phyloP scores from a whole-genome alignment of 305 asterid genomes.

The Solanum chacoense region DNA sequence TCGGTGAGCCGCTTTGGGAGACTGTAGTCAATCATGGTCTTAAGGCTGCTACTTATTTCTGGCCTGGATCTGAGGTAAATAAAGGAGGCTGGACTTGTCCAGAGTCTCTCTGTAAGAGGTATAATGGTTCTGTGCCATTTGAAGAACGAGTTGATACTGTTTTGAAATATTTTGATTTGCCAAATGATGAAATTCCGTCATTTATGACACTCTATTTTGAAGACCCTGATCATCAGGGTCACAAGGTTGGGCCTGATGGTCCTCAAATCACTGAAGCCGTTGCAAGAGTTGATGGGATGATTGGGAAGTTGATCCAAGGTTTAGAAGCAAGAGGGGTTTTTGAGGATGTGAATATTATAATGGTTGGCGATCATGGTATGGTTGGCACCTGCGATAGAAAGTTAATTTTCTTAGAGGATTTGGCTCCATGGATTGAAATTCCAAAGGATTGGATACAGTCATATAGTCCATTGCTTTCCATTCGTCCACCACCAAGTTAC shows the following conservation, averaged over 20 bases:
- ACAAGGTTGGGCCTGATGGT: constrained; percentile 63
- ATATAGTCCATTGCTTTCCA: constrained; percentile 55
- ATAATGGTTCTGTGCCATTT: constrained; percentile 46
- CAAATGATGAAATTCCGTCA: constrained; percentile 43
- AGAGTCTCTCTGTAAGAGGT: constrained; percentile 29
- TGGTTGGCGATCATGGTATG: constrained; percentile 90
- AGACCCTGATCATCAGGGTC: constrained; percentile 80
- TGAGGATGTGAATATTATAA: constrained; percentile 55
- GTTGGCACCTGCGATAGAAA: constrained; percentile 69
- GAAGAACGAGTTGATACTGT: constrained; percentile 60
- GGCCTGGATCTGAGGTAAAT: constrained; percentile 80
- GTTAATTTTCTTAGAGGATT: constrained; percentile 50
- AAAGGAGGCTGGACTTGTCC: constrained; percentile 69
- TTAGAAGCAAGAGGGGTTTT: constrained; percentile 55
- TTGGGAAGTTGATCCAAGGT: constrained; percentile 58
- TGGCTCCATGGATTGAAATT: constrained; percentile 39
- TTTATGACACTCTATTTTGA: constrained; percentile 66
- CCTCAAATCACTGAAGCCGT: constrained; percentile 51
- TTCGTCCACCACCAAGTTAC: constrained; percentile 34
- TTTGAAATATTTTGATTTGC: constrained; percentile 58
- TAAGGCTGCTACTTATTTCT: constrained; percentile 60
- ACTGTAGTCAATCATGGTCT: constrained; percentile 41
- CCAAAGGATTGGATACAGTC: constrained; percentile 63
- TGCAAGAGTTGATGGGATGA: constrained; percentile 39
- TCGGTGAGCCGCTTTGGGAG: constrained; percentile 83